phyloP scores from a whole-genome alignment of 1,139 yeast genomes.

The Yamadazyma sp. region DNA sequence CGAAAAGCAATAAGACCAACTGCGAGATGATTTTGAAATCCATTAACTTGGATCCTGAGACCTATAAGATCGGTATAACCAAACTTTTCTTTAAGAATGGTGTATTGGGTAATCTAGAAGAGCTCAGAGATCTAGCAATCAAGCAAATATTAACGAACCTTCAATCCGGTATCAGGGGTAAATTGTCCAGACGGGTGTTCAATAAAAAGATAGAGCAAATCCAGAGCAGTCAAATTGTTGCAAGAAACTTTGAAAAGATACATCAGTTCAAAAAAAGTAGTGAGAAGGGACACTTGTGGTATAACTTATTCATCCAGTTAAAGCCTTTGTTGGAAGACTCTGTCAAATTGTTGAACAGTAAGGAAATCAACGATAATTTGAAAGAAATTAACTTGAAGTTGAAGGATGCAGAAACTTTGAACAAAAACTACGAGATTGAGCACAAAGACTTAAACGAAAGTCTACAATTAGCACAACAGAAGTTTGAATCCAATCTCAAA shows the following conservation, averaged over 20 bases:
- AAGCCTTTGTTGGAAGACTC: slow-evolving; percentile 78
- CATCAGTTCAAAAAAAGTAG: slow-evolving; percentile 37
- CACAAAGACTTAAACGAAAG: slow-evolving; percentile 46
- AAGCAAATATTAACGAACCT: slow-evolving; percentile 56
- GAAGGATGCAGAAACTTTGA: slow-evolving; percentile 43
- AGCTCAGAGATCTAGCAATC: slow-evolving; percentile 67
- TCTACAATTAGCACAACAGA: slow-evolving; percentile 53
- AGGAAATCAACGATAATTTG: slow-evolving; percentile 53
- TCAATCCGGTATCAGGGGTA: slow-evolving; percentile 72
- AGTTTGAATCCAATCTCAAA: slow-evolving; percentile 25
- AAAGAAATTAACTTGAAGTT: slow-evolving; percentile 35
- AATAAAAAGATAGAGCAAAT: slow-evolving; percentile 54
- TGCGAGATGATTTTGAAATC: slow-evolving; percentile 67
- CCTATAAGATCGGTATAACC: slow-evolving; percentile 78
- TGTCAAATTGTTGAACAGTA: slow-evolving; percentile 54
- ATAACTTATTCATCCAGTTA: slow-evolving; percentile 64
- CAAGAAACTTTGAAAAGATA: slow-evolving; percentile 59
- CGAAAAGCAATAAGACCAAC: slow-evolving; percentile 58
- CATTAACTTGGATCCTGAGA: slow-evolving; percentile 59
- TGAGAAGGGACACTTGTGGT: slow-evolving; percentile 69
- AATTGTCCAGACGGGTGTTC: slow-evolving; percentile 52
- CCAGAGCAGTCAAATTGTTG: slow-evolving; percentile 71
- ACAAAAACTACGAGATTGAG: slow-evolving; percentile 44
- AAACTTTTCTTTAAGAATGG: slow-evolving; percentile 95
- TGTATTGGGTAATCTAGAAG: slow-evolving; percentile 83